phyloP scores from a whole-genome alignment of 129 eudicot species.

The Lonicera japonica region DNA sequence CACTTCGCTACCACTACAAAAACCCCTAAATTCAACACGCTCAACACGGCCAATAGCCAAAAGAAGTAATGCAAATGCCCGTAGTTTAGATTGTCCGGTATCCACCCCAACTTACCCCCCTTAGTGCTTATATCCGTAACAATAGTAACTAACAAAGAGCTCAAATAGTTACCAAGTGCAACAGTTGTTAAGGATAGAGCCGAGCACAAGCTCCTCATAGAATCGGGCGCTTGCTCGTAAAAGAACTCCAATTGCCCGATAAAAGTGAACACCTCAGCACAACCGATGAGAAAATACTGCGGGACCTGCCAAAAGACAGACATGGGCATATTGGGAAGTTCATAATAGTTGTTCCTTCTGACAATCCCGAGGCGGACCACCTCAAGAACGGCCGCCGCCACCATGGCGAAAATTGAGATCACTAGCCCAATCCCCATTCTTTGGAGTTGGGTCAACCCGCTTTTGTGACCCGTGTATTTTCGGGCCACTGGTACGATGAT shows the following conservation, averaged over 20 bases:
- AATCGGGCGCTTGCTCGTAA: constrained; percentile 69
- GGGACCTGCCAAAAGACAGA: constrained; percentile 77
- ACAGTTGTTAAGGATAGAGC: constrained; percentile 55
- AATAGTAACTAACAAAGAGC: constrained; percentile 55
- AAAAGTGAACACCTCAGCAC: constrained; percentile 61
- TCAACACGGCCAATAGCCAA: constrained; percentile 57
- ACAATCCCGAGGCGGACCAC: constrained; percentile 37
- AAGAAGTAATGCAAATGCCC: constrained; percentile 62
- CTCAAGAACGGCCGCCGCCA: constrained; percentile 56
- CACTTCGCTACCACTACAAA: constrained; percentile 33
- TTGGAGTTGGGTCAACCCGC: constrained; percentile 59
- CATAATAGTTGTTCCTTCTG: constrained; percentile 34
- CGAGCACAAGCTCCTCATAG: constrained; percentile 62
- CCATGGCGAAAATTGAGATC: constrained; percentile 56
- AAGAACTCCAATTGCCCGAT: constrained; percentile 74
- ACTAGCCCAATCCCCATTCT: constrained; percentile 58
- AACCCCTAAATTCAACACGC: constrained; percentile 39
- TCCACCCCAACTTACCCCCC: constrained; percentile 54
- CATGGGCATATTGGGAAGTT: constrained; percentile 35
- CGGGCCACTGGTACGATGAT: constrained; percentile 40
- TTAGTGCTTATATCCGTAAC: constrained; percentile 41
- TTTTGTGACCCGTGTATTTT: constrained; percentile 44
- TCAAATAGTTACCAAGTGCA: constrained; percentile 55
- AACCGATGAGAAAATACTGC: constrained; percentile 59
- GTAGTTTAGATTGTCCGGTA: constrained; percentile 61